These are phyloP conservation scores for Tylopilus subfusipes DNA, from an alignment of 768 basidiomycete species.

Conservation along the genomic window DNA sequence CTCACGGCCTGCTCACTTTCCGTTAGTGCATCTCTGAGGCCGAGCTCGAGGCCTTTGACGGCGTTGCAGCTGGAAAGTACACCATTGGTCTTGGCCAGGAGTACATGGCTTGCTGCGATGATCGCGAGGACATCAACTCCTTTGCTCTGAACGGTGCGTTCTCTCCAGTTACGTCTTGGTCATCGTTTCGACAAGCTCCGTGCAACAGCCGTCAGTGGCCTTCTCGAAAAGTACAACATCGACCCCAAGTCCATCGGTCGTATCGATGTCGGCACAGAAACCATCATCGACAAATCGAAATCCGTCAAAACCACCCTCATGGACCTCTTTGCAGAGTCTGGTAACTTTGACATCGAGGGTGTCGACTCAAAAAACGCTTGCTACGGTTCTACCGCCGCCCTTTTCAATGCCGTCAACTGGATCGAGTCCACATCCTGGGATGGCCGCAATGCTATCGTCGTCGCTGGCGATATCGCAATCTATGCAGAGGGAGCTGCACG, in stretches of 20 bases:
- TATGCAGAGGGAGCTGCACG: conserved; percentile 95
- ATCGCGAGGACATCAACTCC: conserved; percentile 99
- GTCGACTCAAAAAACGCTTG: conserved; percentile 99
- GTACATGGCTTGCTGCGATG: conserved; percentile 98
- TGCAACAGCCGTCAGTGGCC: conserved; percentile 74
- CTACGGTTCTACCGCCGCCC: conserved; percentile 96
- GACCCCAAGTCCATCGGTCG: conserved; percentile 97
- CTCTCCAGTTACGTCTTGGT: background rate
- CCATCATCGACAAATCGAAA: conserved; percentile 99
- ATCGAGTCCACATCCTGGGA: conserved; percentile 96
- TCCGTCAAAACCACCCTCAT: conserved; percentile 97
- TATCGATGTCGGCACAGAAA: conserved; percentile 97
- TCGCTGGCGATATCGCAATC: conserved; percentile 95
- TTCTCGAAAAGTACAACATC: conserved; percentile 91
- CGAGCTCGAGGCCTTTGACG: conserved; percentile 91
- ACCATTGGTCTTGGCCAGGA: conserved; percentile 98
- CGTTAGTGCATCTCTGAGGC: conserved; percentile 89
- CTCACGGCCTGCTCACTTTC: conserved; percentile 4
- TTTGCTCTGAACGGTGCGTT: conserved; percentile 86
- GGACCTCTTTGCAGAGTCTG: conserved; percentile 92
- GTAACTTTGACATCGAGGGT: conserved; percentile 97
- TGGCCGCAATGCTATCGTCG: conserved; percentile 95
- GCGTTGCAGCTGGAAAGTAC: conserved; percentile 94
- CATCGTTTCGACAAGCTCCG: background rate
- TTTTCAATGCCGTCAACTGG: conserved; percentile 99